Percentiles rank a stretch among this genome's conserved stretches.
Evolutionary conservation across 2,329 filamentous ascomycete species (phyloP).

Genomic region (Colletotrichum orbiculare): DNA sequence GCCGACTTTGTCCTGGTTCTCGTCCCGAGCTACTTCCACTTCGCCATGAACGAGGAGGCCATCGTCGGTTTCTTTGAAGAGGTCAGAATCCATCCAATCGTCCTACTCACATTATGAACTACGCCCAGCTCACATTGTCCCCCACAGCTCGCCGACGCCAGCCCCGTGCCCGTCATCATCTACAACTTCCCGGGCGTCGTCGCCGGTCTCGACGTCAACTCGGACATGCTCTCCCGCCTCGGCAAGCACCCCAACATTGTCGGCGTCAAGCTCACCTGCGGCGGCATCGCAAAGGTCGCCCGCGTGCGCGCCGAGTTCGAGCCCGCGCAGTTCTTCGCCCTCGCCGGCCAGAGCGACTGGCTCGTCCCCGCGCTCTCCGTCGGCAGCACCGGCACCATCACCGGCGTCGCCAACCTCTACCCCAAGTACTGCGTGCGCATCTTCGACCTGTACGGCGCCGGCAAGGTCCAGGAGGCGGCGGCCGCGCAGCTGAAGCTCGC

Average conservation of each 20-base stretch:
- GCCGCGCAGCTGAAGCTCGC: slow-evolving; percentile 62
- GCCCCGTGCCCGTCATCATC: slow-evolving; percentile 72
- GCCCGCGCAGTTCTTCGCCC: slow-evolving; percentile 71
- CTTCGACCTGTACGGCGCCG: slow-evolving; percentile 59
- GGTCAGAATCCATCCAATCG: slow-evolving; percentile 42
- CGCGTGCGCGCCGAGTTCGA: slow-evolving; percentile 65
- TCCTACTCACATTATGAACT: slow-evolving; percentile 3
- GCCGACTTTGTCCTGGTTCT: slow-evolving; percentile 76
- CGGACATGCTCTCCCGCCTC: slow-evolving; percentile 70
- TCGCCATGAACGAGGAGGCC: slow-evolving; percentile 68
- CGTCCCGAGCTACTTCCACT: slow-evolving; percentile 78
- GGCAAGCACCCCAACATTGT: slow-evolving; percentile 73
- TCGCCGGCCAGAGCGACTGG: slow-evolving; percentile 80
- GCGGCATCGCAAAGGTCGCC: slow-evolving; percentile 78
- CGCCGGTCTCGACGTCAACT: slow-evolving; percentile 75
- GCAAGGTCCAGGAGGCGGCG: slow-evolving; percentile 59
- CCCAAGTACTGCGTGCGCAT: slow-evolving; percentile 63
- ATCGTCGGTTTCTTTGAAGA: slow-evolving; percentile 73
- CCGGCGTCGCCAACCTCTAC: slow-evolving; percentile 72
- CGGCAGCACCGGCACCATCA: slow-evolving; percentile 70
- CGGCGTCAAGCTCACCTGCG: slow-evolving; percentile 78
- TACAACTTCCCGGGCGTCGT: slow-evolving; percentile 80
- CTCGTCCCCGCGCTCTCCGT: slow-evolving; percentile 69
- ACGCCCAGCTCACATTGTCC: background rate
- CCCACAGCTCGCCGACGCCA: slow-evolving; percentile 63